Conservation (phyloP, 2,329 filamentous ascomycete species). For the Cladosporium austrohemisphaericum region DNA sequence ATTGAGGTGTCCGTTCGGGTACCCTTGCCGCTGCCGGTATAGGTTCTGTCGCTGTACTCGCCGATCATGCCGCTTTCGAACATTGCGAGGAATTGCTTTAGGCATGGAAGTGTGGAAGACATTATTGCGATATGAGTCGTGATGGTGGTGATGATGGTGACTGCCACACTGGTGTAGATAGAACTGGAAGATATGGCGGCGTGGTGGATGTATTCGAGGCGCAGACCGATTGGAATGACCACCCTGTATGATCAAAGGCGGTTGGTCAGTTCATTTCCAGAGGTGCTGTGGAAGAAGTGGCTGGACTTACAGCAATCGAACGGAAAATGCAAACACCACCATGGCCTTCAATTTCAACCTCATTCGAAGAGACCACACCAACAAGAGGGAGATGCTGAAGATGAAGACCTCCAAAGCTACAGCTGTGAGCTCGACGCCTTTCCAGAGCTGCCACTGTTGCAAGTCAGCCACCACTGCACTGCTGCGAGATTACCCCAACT, state of each 20-base stretch:
- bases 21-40: slow-evolving; percentile 3
- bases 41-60: slow-evolving; percentile 7
- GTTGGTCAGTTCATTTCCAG: neutral
- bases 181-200: slow-evolving; percentile 1
- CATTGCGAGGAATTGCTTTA: slow-evolving; percentile 29
- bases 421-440: slow-evolving; percentile 19
- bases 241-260: neutral
- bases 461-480: neutral
- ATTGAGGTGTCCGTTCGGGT: slow-evolving; percentile 5
- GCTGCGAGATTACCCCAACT: no score
- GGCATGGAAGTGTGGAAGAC: slow-evolving; percentile 28
- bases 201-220: slow-evolving; percentile 9
- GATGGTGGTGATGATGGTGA: slow-evolving; percentile 23
- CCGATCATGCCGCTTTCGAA: slow-evolving; percentile 18
- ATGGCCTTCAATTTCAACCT: slow-evolving; percentile 21
- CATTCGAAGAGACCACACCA: slow-evolving; percentile 29
- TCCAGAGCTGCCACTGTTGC: slow-evolving; percentile 19
- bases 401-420: slow-evolving; percentile 23
- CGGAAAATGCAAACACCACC: slow-evolving; percentile 23
- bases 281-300: neutral
- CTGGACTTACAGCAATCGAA: slow-evolving; percentile 23
- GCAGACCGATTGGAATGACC: slow-evolving; percentile 4
- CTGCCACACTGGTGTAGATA: slow-evolving; percentile 18
- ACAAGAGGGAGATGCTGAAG: slow-evolving; percentile 20
- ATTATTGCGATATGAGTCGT: slow-evolving; percentile 28